These are phyloP conservation scores for Crotalaria pallida DNA, from an alignment of 306 rosid species.

Conservation along the genomic window DNA sequence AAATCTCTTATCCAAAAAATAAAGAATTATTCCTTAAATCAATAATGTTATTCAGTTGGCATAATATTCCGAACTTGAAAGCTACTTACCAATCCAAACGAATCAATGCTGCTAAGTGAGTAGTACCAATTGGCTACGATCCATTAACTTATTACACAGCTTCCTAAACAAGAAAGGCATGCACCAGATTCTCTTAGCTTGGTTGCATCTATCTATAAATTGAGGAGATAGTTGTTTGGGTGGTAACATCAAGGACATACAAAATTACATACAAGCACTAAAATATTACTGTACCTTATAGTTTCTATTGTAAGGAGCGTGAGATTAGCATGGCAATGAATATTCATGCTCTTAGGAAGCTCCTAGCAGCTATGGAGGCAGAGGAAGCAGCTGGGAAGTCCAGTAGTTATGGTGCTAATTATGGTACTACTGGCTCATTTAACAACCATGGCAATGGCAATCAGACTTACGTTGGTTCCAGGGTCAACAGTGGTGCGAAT, in stretches of 20 bases:
- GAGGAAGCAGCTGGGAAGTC: conserved; percentile 9
- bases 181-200: not conserved
- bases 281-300: not conserved
- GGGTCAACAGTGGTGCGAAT: not conserved
- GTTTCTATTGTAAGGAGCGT: not conserved
- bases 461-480: not conserved
- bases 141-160: too few species aligned
- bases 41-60: too few species aligned
- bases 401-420: too few species aligned
- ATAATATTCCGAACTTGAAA: too few species aligned
- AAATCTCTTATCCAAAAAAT: too few species aligned
- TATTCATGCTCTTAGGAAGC: not conserved
- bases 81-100: too few species aligned
- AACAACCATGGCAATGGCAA: not conserved
- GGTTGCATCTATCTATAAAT: not conserved
- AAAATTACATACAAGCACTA: not conserved
- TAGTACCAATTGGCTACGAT: too few species aligned
- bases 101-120: too few species aligned
- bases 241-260: not conserved
- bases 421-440: not conserved
- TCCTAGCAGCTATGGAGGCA: not conserved
- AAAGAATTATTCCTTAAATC: too few species aligned
- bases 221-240: not conserved
- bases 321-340: not conserved
- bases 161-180: not conserved